These are phyloP conservation scores for Linum lewisii DNA, from an alignment of 345 rosid genomes.

Conservation along the genomic window DNA sequence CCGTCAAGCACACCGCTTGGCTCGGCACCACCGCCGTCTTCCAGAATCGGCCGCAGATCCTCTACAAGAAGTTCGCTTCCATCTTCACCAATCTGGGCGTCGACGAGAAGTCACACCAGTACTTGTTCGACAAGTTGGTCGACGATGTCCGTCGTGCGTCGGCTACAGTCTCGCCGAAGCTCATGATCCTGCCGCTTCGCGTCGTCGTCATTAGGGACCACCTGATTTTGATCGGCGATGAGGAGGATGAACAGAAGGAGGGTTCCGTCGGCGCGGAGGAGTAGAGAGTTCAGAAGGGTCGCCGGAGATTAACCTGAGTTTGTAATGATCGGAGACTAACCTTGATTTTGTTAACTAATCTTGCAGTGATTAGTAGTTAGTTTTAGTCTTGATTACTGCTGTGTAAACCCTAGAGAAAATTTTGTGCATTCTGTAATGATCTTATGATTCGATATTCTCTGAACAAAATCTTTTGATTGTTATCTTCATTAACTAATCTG, in stretches of 20 bases:
- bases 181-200: background rate
- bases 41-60: background rate
- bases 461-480: no score
- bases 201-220: background rate
- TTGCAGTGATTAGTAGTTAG: no score
- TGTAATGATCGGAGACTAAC: no score
- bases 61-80: background rate
- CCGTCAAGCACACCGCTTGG: background rate
- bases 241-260: background rate
- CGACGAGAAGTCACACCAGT: background rate
- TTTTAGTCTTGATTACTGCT: no score
- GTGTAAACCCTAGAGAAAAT: no score
- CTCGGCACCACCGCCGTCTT: background rate
- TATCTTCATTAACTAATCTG: no score
- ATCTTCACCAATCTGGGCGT: background rate
- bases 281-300: no score
- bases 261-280: background rate
- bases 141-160: background rate
- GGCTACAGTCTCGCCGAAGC: background rate
- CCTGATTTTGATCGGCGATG: background rate
- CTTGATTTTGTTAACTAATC: no score
- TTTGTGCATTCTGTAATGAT: no score
- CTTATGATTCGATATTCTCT: no score
- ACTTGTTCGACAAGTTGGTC: background rate
- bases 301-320: no score